Base-by-base conservation (phyloP, 2,329 filamentous ascomycete genomes). In the Sporothrix luriei region DNA sequence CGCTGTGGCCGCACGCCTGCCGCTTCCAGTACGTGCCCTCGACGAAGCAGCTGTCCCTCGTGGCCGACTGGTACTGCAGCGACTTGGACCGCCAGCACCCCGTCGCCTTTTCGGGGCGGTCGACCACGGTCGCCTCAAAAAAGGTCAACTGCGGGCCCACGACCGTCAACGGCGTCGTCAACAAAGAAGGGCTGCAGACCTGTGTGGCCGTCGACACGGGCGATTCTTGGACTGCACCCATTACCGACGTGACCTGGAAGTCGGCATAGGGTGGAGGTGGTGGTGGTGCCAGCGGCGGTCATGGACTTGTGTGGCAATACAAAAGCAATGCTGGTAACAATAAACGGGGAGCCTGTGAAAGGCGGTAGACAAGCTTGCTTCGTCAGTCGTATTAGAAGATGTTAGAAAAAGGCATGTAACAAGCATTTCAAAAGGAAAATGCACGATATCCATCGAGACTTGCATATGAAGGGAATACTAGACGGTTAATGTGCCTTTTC, bases 21-120 rank as follows among this genome's bases (percentile, higher is more conserved):
- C 57, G 57, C 38, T 62, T 62, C 57, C 57, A 62, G 57, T 62
- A 62, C n/a, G 57, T 62, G 38, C 38, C 57, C n/a, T 5, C 57
- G 2, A 62, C 57, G 2, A 46, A 62, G 33, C 57, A 62, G 38
- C n/a, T 62, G n/a, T 11, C n/a, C 11, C 29, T 62, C 6, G 13
- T 43, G 10, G 57, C 57, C 38, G 40, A 62, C 57, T 62, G 55
- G 57, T 62, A 24, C 57, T 62, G 57, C 57, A 62, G 57, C 38
- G 57, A 62, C 11, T 6, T 62, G n/a, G 57, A 62, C 21, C 21
- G 10, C 10, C 14, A 43, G 38, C 57, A 62, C n/a, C 57, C 57
- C 38, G 57, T 62, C 4, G 40, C 57, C n/a, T 62, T 62, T 14
- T 62, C 57, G 10, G 57, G 57, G 3, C 38, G n/a, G 57, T 62